Conservation (phyloP, 257 asterid species). For the Ocimum tenuiflorum region DNA sequence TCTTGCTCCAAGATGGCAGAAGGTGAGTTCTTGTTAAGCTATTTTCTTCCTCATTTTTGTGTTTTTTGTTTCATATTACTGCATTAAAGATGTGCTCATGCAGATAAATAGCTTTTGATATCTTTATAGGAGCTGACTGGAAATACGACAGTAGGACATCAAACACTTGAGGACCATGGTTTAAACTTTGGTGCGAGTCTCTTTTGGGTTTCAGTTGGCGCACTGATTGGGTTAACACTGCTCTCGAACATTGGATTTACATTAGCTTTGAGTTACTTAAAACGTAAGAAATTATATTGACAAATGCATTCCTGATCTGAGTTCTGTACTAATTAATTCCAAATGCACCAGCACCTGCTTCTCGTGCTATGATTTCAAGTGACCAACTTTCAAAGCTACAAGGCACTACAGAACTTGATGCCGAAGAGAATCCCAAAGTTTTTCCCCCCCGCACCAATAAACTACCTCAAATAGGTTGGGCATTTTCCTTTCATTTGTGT, state of each 20-base stretch:
- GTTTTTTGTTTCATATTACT: background rate
- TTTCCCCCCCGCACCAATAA: conserved; percentile 13
- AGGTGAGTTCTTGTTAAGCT: conserved; percentile 25
- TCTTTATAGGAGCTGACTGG: conserved; percentile 20
- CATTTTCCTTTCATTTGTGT: background rate
- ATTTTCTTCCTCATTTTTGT: background rate
- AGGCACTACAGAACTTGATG: conserved; percentile 24
- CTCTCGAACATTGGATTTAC: conserved; percentile 45
- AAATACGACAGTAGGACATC: conserved; percentile 45
- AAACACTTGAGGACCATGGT: conserved; percentile 49
- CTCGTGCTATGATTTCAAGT: conserved; percentile 60
- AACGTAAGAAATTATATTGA: conserved; percentile 31
- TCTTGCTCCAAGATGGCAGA: conserved; percentile 63
- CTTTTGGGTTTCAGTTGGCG: conserved; percentile 56
- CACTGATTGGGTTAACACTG: conserved; percentile 43
- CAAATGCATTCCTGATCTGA: conserved; percentile 2
- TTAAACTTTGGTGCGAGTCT: conserved; percentile 34
- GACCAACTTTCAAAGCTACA: conserved; percentile 38
- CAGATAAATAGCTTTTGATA: background rate
- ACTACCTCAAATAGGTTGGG: conserved; percentile 27
- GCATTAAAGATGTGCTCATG: background rate
- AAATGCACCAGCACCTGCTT: conserved; percentile 48
- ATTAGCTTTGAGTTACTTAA: conserved; percentile 47
- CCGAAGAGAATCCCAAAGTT: conserved; percentile 7
- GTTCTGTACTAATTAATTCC: background rate